Conservation (phyloP, 1,284 basidiomycete genomes). For the Marasmius sp. region DNA sequence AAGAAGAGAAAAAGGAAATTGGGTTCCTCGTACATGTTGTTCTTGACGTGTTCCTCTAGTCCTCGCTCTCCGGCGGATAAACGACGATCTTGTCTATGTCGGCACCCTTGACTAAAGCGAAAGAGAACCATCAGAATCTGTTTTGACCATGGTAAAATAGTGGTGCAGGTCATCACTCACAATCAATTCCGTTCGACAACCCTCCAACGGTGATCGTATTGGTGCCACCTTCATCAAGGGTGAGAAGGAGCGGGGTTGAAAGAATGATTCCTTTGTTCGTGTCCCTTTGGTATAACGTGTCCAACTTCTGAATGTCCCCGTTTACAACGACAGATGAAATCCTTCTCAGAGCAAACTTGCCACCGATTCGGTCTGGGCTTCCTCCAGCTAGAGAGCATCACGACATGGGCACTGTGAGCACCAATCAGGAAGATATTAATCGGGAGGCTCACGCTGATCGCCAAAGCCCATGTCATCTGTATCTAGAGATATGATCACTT, state of each 20-base stretch:
- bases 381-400: not conserved
- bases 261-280: slow-evolving; percentile 2
- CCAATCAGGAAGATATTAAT: not conserved
- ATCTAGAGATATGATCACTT: not conserved
- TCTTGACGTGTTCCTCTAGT: too few relatives aligned
- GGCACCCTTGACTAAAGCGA: not conserved
- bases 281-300: slow-evolving; percentile 1
- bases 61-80: not conserved
- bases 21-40: too few relatives aligned
- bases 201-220: slow-evolving; percentile 3
- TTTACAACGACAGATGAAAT: slow-evolving; percentile 1
- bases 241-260: not conserved
- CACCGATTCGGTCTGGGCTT: not conserved
- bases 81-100: slow-evolving; percentile 7
- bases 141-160: not conserved
- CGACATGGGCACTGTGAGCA: not conserved
- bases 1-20: not conserved
- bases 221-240: not conserved
- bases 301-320: not conserved
- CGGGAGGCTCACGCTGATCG: not conserved
- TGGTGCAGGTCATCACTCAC: not conserved
- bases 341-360: not conserved
- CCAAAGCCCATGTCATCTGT: slow-evolving; percentile 3
- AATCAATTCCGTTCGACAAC: slow-evolving; percentile 2
- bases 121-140: not conserved